Conservation (phyloP, 768 basidiomycete genomes). For the Galerina marginata region DNA sequence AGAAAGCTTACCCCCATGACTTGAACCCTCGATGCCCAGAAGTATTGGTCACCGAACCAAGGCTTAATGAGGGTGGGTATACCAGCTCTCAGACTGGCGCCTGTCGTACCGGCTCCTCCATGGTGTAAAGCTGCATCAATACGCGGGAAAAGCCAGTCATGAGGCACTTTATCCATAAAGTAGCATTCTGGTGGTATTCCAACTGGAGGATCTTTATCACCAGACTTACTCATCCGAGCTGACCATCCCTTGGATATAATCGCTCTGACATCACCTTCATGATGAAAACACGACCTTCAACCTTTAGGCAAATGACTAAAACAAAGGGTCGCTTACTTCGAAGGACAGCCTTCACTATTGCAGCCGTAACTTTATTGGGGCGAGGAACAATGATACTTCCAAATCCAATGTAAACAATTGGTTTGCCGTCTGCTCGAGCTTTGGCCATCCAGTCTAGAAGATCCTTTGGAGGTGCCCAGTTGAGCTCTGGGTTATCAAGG, state of each 20-base stretch:
- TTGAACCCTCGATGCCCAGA: constrained; percentile 70
- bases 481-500: constrained; percentile 63
- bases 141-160: constrained; percentile 67
- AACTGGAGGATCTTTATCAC: constrained; percentile 41
- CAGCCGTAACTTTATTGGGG: constrained; percentile 56
- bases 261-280: constrained; percentile 57
- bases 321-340: constrained; percentile 47
- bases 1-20: constrained; percentile 55
- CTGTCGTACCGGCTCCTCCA: constrained; percentile 75
- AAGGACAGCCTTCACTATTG: constrained; percentile 63
- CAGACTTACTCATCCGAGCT: constrained; percentile 51
- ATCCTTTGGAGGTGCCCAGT: constrained; percentile 57
- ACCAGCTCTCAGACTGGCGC: constrained; percentile 67
- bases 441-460: constrained; percentile 60
- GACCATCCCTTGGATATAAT: constrained; percentile 77
- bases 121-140: constrained; percentile 71
- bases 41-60: constrained; percentile 74
- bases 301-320: neutral
- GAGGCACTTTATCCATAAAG: constrained; percentile 67
- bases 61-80: constrained; percentile 73
- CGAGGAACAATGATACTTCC: constrained; percentile 72
- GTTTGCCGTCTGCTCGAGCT: constrained; percentile 58
- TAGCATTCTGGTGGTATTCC: constrained; percentile 57
- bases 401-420: constrained; percentile 75
- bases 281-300: constrained; percentile 1